phyloP scores from a whole-genome alignment of 495 filamentous ascomycete species.

The Tirmania nivea region DNA sequence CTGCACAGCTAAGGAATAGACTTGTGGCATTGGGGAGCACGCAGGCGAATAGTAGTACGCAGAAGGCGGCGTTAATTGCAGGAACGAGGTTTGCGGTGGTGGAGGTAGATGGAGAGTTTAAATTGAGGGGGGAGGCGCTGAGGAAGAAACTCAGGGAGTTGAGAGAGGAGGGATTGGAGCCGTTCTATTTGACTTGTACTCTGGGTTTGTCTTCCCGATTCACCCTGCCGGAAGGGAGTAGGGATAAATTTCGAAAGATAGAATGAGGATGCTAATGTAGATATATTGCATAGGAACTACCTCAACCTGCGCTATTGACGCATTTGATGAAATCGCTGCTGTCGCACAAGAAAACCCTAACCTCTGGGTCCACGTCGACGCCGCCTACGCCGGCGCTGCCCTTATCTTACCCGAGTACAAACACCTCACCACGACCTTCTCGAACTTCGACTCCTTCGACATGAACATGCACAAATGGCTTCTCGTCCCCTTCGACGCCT shows the following conservation, averaged over 20 bases:
- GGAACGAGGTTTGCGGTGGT: constrained; percentile 53
- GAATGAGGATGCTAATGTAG: no score
- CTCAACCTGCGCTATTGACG: constrained; percentile 67
- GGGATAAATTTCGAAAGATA: no score
- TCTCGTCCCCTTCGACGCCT: constrained; percentile 84
- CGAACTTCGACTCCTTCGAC: constrained; percentile 64
- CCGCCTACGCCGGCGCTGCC: constrained; percentile 76
- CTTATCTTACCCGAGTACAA: constrained; percentile 65
- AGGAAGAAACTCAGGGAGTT: constrained; percentile 37
- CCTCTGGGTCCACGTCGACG: constrained; percentile 92
- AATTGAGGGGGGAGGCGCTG: constrained; percentile 49
- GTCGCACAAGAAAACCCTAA: constrained; percentile 39
- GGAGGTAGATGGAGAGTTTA: constrained; percentile 32
- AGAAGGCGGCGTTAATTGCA: constrained; percentile 71
- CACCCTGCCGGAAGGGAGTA: no score
- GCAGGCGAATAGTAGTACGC: constrained; percentile 58
- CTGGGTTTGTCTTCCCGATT: constrained; percentile 18
- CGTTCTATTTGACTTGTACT: constrained; percentile 71
- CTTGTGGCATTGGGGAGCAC: constrained; percentile 68
- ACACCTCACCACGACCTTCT: constrained; percentile 39
- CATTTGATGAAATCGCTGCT: constrained; percentile 46
- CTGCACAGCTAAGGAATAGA: constrained; percentile 40
- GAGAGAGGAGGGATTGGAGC: constrained; percentile 42
- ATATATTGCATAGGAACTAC: constrained; percentile 40
- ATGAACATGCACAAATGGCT: constrained; percentile 99